phyloP scores from a whole-genome alignment of 768 basidiomycete species.

The Scleroderma citrinum region DNA sequence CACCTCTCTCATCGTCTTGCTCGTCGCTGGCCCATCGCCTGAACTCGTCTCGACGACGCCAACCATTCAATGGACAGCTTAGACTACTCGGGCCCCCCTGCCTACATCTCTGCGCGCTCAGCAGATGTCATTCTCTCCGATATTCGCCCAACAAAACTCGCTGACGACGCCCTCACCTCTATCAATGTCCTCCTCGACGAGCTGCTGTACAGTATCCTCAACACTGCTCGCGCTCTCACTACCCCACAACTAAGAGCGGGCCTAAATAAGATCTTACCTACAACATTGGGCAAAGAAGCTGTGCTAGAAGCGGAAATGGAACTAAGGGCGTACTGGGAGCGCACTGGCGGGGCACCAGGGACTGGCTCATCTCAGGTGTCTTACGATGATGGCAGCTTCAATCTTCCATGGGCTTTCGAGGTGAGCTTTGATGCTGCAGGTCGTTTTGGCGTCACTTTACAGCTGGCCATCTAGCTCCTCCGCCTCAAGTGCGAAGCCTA shows the following conservation, averaged over 20 bases:
- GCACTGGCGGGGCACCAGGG: conserved; percentile 40
- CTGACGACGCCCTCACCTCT: conserved; percentile 65
- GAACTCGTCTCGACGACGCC: conserved; percentile 10
- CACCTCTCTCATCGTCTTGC: not conserved
- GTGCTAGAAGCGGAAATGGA: conserved; percentile 91
- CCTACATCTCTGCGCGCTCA: conserved; percentile 76
- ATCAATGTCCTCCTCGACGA: conserved; percentile 85
- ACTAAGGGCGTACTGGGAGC: conserved; percentile 83
- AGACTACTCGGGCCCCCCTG: conserved; percentile 40
- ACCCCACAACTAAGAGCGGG: conserved; percentile 71
- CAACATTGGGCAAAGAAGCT: conserved; percentile 84
- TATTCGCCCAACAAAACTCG: conserved; percentile 84
- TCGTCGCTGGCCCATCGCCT: conserved; percentile 15
- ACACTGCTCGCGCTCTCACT: conserved; percentile 57
- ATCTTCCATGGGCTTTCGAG: conserved; percentile 71
- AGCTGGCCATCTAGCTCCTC: conserved; percentile 47
- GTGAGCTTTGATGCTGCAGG: conserved; percentile 32
- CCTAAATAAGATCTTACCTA: conserved; percentile 67
- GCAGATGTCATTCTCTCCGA: conserved; percentile 92
- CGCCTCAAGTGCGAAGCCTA: conserved; percentile 86
- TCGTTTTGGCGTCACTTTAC: conserved; percentile 1
- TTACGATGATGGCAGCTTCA: conserved; percentile 55
- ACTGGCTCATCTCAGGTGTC: conserved; percentile 23
- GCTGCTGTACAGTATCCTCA: conserved; percentile 68
- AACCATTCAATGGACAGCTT: conserved; percentile 4